phyloP scores from a whole-genome alignment of 257 asterid species.

The Salvia miltiorrhiza region DNA sequence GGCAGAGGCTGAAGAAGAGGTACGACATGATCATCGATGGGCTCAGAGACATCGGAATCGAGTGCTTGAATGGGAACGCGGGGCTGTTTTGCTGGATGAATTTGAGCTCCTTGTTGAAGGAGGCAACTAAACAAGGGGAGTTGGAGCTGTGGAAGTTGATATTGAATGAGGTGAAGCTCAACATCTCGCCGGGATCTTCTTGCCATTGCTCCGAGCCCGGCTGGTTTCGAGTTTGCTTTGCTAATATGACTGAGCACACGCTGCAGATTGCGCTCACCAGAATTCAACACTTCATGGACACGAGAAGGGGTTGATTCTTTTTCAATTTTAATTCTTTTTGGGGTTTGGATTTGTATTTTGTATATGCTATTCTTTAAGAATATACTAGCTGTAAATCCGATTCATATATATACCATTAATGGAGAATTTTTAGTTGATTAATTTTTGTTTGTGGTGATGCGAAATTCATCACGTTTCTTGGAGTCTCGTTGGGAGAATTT shows the following conservation, averaged over 20 bases:
- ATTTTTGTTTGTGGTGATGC: background rate
- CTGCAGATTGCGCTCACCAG: conserved; percentile 37
- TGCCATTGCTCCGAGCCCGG: conserved; percentile 58
- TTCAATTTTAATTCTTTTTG: background rate
- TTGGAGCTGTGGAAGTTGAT: conserved; percentile 36
- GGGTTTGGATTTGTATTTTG: background rate
- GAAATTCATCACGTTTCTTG: too few species aligned
- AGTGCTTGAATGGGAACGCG: conserved; percentile 49
- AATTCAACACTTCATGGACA: conserved; percentile 36
- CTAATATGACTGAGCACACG: conserved; percentile 48
- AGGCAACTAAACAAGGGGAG: conserved; percentile 29
- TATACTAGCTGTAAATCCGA: background rate
- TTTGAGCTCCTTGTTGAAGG: conserved; percentile 25
- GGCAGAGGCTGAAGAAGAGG: conserved; percentile 34
- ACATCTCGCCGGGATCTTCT: conserved; percentile 50
- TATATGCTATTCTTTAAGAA: background rate
- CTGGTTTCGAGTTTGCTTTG: conserved; percentile 59
- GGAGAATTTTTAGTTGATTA: background rate
- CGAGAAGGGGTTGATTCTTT: background rate
- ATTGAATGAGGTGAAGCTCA: conserved; percentile 33
- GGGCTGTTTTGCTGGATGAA: conserved; percentile 60
- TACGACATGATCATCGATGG: conserved; percentile 33
- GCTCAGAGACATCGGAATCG: conserved; percentile 25
- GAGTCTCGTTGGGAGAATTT: too few species aligned
- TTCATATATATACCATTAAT: background rate